phyloP scores from a whole-genome alignment of 164 flowering plant genomes.

The Sedum album region DNA sequence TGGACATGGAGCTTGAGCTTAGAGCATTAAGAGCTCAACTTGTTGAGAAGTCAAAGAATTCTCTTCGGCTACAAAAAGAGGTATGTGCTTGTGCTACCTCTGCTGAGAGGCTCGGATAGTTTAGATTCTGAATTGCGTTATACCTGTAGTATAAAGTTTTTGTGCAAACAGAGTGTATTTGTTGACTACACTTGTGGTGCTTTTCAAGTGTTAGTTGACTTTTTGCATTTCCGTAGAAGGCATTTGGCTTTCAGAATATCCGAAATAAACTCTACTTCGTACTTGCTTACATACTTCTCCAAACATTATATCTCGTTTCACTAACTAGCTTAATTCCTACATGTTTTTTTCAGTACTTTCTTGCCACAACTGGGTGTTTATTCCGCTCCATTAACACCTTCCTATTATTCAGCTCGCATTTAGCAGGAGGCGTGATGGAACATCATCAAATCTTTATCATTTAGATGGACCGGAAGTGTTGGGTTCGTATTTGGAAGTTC shows the following conservation, averaged over 20 bases:
- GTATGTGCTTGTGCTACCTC: constrained; percentile 18
- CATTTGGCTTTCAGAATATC: background rate
- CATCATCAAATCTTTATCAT: constrained; percentile 36
- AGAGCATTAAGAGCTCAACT: constrained; percentile 49
- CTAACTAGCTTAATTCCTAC: background rate
- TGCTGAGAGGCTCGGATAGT: background rate
- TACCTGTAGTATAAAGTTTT: background rate
- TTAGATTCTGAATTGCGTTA: background rate
- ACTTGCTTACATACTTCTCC: background rate
- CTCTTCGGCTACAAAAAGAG: constrained; percentile 54
- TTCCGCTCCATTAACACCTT: background rate
- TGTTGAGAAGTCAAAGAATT: constrained; percentile 47
- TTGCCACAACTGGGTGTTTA: background rate
- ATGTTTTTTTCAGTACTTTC: background rate
- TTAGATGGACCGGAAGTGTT: constrained; percentile 71
- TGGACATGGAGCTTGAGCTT: constrained; percentile 81
- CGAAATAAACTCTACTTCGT: background rate
- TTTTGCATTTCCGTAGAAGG: background rate
- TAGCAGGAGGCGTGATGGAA: constrained; percentile 50
- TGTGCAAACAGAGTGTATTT: background rate
- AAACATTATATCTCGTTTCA: background rate
- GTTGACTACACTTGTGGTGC: background rate
- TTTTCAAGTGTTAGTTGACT: background rate
- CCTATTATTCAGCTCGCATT: constrained; percentile 48
- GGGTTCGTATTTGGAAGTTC: constrained; percentile 66